phyloP scores from a whole-genome alignment of 805 yeast genomes.

The Hermanozyma aechmeae region DNA sequence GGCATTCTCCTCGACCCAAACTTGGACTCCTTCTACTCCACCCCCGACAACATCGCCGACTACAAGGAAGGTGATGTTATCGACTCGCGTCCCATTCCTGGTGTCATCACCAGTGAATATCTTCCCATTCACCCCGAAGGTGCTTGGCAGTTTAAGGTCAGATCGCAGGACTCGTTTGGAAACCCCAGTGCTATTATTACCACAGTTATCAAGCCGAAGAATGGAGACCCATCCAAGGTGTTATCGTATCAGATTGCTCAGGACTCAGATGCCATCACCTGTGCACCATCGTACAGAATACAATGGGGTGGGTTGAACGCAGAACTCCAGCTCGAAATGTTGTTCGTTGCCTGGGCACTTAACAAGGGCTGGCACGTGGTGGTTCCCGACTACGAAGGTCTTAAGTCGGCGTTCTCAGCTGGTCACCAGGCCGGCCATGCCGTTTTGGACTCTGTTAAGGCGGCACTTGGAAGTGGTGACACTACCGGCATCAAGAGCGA shows the following conservation, averaged over 20 bases:
- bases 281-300: constrained; percentile 14
- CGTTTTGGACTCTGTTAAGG: constrained; percentile 12
- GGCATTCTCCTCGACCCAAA: too few relatives aligned
- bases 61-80: too few relatives aligned
- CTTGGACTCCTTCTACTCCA: too few relatives aligned
- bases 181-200: constrained; percentile 14
- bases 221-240: constrained; percentile 14
- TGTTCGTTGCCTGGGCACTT: constrained; percentile 7
- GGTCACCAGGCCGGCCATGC: constrained; percentile 13
- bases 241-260: constrained; percentile 13
- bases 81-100: too few relatives aligned
- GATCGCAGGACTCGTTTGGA: constrained; percentile 12
- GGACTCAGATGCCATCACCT: constrained; percentile 13
- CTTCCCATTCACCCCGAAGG: too few relatives aligned
- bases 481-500: constrained; percentile 8
- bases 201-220: constrained; percentile 14
- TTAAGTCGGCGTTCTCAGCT: constrained; percentile 11
- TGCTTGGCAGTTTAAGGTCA: constrained; percentile 17
- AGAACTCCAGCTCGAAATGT: constrained; percentile 8
- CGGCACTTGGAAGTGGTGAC: constrained; percentile 6
- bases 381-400: constrained; percentile 14
- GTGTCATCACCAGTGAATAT: too few relatives aligned
- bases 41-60: too few relatives aligned
- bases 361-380: constrained; percentile 13
- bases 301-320: constrained; percentile 6